Evolutionary conservation across 2,329 filamentous ascomycete genomes (phyloP).

Genomic region (Epichloe brachyelytri): DNA sequence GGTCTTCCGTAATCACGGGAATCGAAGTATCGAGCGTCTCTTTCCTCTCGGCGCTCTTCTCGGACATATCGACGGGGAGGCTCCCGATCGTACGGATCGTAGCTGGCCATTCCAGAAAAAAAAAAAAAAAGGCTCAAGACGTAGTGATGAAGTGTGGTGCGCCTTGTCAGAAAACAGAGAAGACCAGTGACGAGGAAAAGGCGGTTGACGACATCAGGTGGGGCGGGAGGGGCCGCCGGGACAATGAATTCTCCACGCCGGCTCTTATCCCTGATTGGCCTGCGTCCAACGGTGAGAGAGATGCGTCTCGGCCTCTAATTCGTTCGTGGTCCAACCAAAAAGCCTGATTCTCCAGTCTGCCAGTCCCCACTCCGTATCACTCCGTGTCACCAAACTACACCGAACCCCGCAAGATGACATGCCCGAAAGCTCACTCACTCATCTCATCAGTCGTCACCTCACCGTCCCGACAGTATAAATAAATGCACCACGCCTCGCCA

Average conservation of each 20-base stretch:
- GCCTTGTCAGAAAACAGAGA: neutral
- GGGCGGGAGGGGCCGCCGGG: neutral
- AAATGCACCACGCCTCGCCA: neutral
- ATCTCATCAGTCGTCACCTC: neutral
- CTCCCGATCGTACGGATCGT: conserved; percentile 43
- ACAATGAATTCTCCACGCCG: neutral
- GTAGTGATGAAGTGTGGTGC: neutral
- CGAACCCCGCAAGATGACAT: neutral
- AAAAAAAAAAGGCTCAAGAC: too few relatives aligned
- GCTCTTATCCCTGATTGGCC: neutral
- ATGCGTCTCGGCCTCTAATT: too few relatives aligned
- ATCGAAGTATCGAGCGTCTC: conserved; percentile 41
- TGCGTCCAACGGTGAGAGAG: neutral
- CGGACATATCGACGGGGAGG: conserved; percentile 39
- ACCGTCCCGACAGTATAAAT: neutral
- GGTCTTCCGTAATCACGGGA: conserved; percentile 35
- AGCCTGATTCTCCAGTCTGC: too few relatives aligned
- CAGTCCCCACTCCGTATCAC: too few relatives aligned
- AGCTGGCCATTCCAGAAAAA: conserved; percentile 25
- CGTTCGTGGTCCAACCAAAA: too few relatives aligned
- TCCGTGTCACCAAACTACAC: neutral
- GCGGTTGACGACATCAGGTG: neutral
- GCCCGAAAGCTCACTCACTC: neutral
- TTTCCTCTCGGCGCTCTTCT: conserved; percentile 38
- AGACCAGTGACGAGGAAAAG: neutral